These are phyloP conservation scores for Candida vartiovaarae DNA, from an alignment of 805 yeast genomes.

Conservation along the genomic window DNA sequence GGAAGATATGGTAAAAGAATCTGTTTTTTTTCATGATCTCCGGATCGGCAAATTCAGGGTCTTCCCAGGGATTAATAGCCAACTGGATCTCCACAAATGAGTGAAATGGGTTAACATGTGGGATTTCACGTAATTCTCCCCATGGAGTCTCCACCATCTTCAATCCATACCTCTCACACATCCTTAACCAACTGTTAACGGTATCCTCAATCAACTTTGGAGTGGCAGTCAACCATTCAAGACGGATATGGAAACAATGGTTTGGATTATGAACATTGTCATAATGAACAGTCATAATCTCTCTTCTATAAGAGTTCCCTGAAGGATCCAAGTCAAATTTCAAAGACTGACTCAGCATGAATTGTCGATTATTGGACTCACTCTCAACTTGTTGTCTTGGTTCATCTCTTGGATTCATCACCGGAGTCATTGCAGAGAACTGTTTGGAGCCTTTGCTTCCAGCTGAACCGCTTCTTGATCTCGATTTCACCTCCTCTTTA, in stretches of 20 bases:
- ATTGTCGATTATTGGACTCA: constrained; percentile 21
- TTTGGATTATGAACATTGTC: constrained; percentile 92
- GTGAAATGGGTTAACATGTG: constrained; percentile 78
- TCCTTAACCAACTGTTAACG: constrained; percentile 67
- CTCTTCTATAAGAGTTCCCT: constrained; percentile 67
- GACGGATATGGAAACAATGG: constrained; percentile 83
- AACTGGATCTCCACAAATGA: constrained; percentile 67
- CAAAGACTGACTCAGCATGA: constrained; percentile 61
- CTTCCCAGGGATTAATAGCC: constrained; percentile 67
- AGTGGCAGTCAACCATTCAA: constrained; percentile 92
- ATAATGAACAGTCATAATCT: constrained; percentile 74
- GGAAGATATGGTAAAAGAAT: constrained; percentile 70
- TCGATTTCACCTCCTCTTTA: constrained; percentile 7
- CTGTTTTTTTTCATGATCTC: constrained; percentile 42
- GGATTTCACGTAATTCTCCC: constrained; percentile 74
- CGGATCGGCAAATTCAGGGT: constrained; percentile 40
- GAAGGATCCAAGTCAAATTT: constrained; percentile 71
- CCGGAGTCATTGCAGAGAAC: constrained; percentile 14
- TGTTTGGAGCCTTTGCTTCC: constrained; percentile 2
- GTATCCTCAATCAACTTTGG: constrained; percentile 79
- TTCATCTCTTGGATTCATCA: constrained; percentile 7
- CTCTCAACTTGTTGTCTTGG: neutral
- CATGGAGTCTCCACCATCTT: constrained; percentile 84
- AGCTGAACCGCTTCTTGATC: constrained; percentile 3
- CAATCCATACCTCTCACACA: constrained; percentile 82